Conservation (phyloP, 2,329 filamentous ascomycete genomes). For the Triangularia setosa region DNA sequence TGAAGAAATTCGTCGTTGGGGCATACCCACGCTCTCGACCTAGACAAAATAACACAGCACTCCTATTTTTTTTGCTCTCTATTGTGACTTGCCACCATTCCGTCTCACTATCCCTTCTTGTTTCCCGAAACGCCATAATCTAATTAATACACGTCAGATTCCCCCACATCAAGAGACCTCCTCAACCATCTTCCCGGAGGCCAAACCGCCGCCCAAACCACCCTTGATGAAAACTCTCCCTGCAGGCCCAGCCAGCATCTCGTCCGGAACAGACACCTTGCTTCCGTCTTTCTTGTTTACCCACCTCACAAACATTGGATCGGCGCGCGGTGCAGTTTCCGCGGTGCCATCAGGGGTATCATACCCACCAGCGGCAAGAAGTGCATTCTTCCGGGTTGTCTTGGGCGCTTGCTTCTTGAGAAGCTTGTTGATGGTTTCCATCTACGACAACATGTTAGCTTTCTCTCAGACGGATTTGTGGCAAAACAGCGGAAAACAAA, state of each 20-base stretch:
- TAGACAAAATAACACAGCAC: not conserved
- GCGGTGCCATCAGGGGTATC: conserved; percentile 44
- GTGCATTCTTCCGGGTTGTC: conserved; percentile 48
- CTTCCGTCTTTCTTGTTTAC: conserved; percentile 63
- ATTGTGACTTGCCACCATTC: not conserved
- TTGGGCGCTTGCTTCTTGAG: conserved; percentile 83
- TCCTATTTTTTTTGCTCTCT: not conserved
- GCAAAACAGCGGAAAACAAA: conserved; percentile 28
- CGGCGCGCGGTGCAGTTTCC: conserved; percentile 40
- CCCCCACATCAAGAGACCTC: conserved; percentile 42
- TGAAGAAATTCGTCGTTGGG: not conserved
- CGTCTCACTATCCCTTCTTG: not conserved
- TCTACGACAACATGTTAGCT: conserved; percentile 45
- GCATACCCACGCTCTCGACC: not conserved
- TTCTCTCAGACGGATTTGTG: not conserved
- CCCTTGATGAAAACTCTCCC: conserved; percentile 52
- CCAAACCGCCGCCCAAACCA: conserved; percentile 31
- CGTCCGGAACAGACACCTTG: conserved; percentile 60
- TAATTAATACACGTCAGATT: not conserved
- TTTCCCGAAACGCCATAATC: not conserved
- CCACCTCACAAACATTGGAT: conserved; percentile 66
- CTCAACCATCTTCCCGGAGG: conserved; percentile 50
- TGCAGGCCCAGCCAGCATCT: conserved; percentile 61
- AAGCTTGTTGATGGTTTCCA: conserved; percentile 88
- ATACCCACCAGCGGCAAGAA: conserved; percentile 41